These are phyloP conservation scores for Podila verticillata DNA, from an alignment of 192 early-diverging fungal species.

Conservation along the genomic window DNA sequence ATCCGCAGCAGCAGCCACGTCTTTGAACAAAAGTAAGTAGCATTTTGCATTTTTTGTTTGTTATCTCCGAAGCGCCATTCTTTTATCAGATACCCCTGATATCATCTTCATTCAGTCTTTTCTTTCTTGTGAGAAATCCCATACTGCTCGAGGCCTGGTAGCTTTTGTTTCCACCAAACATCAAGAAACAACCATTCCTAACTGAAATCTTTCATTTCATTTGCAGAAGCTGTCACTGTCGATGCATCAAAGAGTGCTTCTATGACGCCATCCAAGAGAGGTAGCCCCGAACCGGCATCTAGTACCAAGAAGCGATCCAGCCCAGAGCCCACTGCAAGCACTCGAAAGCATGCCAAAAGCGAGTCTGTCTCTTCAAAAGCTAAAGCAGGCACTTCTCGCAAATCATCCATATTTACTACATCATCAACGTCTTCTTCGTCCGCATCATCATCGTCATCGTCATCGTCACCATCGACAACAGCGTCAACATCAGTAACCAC, in stretches of 20 bases:
- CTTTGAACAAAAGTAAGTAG: no score
- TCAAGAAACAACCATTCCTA: neutral
- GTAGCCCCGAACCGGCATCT: neutral
- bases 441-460: neutral
- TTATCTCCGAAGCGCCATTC: no score
- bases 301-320: slow-evolving; percentile 27
- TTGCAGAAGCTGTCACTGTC: no score
- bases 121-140: no score
- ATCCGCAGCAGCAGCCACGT: neutral
- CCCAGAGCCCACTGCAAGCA: slow-evolving; percentile 22
- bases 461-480: slow-evolving; percentile 1
- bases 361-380: slow-evolving; percentile 39
- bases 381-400: slow-evolving; percentile 25
- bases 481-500: slow-evolving; percentile 3
- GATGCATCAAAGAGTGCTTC: neutral
- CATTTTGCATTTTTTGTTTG: no score
- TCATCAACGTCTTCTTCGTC: neutral
- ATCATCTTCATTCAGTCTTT: no score
- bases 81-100: no score
- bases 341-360: slow-evolving; percentile 50
- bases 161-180: neutral
- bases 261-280: neutral
- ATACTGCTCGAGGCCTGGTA: no score
- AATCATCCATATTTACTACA: slow-evolving; percentile 23
- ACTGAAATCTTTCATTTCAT: neutral